These are phyloP conservation scores for Talaromyces borbonicus DNA, from an alignment of 495 filamentous ascomycete genomes.

Conservation along the genomic window DNA sequence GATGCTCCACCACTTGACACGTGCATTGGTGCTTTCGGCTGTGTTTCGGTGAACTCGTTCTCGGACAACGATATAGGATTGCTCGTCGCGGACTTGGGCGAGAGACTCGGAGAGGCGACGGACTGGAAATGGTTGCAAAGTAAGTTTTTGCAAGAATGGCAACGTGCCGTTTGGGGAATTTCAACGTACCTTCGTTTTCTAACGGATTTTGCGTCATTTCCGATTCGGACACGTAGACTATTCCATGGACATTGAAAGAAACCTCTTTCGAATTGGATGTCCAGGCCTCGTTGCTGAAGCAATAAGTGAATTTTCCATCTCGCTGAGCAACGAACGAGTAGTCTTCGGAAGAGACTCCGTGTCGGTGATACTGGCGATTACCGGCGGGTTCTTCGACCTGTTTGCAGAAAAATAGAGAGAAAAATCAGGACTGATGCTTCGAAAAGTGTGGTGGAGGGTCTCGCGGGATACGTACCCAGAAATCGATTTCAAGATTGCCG, in stretches of 20 bases:
- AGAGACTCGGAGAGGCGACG: conserved; percentile 76
- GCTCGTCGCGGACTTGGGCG: conserved; percentile 90
- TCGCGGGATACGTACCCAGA: conserved; percentile 62
- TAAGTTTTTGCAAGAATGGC: background rate
- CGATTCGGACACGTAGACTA: conserved; percentile 89
- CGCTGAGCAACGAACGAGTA: conserved; percentile 77
- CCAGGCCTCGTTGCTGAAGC: conserved; percentile 98
- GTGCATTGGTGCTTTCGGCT: conserved; percentile 91
- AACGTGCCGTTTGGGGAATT: background rate
- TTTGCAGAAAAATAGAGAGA: conserved; percentile 4
- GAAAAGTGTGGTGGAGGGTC: background rate
- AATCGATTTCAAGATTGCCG: conserved; percentile 92
- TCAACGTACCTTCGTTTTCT: conserved; percentile 70
- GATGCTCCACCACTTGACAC: conserved; percentile 99
- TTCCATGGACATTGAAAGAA: conserved; percentile 96
- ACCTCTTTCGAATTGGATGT: conserved; percentile 88
- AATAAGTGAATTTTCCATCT: conserved; percentile 90
- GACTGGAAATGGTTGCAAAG: conserved; percentile 41
- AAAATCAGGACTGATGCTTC: background rate
- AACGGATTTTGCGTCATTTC: conserved; percentile 80
- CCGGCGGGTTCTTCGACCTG: conserved; percentile 73
- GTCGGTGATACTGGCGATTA: conserved; percentile 67
- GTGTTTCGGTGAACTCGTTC: conserved; percentile 96
- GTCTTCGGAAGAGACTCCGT: conserved; percentile 75
- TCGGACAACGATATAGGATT: conserved; percentile 90